Evolutionary conservation across 352 stramenopile species (phyloP), one percentile per base, ranked within the genome.

Genomic region (Phytopythium sindhum): DNA sequence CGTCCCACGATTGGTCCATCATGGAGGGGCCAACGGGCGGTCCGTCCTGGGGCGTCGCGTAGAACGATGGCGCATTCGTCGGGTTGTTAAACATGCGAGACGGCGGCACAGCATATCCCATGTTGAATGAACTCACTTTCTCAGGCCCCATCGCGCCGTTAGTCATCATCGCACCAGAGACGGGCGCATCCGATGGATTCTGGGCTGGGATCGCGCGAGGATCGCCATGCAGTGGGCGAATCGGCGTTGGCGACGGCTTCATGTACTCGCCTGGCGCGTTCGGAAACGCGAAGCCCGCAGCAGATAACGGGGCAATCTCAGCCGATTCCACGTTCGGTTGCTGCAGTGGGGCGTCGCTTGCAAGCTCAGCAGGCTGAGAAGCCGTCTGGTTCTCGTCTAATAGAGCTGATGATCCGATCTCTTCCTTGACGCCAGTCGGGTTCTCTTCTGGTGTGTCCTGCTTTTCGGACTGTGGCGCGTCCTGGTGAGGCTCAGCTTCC

Each of bases 201-300:
- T 69, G 63, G 23, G 50, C 23, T 26, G 37, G 68, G 39, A 78
- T 54, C 0, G 70, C 64, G 55, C 85, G 82, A 42, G 85, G 85
- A 58, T 93, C 85, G 29, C 81, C 83, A 37, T 80, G 63, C 26
- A 93, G 56, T 21, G 85, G 85, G 5, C 85, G 85, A 67, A 93
- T 93, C 12, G 85, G 85, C 33, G 85, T 93, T 15, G 83, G 85
- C 29, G 75, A 73, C 7, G 81, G 69, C n/a, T 83, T 76, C 28
- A 92, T 60, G 65, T 90, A 91, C 23, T 84, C 84, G 7, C 39
- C 41, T 19, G 37, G n/a, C 19, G 39, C 23, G 10, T 61, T 61
- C 26, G 26, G 39, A 53, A 61, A 61, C 3, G 41, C 24, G 1
- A 51, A 41, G 24, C 41, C 42, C 9, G 41, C 26, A 6, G 15